phyloP scores from a whole-genome alignment of 305 asterid species.

The Fraxinus baroniana region DNA sequence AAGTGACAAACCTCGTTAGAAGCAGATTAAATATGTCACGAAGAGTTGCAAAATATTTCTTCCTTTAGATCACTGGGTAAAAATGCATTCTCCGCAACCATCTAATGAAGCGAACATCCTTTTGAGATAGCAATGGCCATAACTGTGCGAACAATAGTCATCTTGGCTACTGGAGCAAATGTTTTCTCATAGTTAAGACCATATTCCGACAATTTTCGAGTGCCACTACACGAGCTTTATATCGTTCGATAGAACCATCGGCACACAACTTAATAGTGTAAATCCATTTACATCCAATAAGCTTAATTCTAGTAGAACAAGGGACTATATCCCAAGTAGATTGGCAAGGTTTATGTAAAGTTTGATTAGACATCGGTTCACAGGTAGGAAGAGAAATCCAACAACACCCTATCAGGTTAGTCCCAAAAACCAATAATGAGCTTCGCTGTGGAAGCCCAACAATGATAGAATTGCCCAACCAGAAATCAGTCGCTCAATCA shows the following conservation, averaged over 20 bases:
- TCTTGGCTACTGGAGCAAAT: background rate
- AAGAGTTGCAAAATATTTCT: background rate
- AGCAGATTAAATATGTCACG: background rate
- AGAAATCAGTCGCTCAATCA: background rate
- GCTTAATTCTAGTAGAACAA: background rate
- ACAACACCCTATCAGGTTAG: background rate
- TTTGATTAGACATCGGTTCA: background rate
- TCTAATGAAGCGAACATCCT: background rate
- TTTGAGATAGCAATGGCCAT: background rate
- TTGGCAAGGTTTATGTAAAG: background rate
- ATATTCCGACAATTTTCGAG: background rate
- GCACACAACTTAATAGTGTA: background rate
- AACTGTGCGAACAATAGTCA: background rate
- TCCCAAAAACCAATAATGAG: background rate
- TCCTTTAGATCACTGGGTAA: background rate
- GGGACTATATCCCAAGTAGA: background rate
- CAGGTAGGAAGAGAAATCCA: background rate
- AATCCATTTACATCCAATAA: background rate
- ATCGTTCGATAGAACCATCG: background rate
- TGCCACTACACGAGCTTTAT: background rate
- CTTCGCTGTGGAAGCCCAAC: background rate
- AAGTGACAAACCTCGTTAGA: background rate
- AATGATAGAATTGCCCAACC: background rate
- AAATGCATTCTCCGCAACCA: background rate
- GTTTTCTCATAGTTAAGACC: background rate